These are phyloP conservation scores for Phaeosphaeria sp. DNA, from an alignment of 2,329 filamentous ascomycete genomes.

Conservation along the genomic window DNA sequence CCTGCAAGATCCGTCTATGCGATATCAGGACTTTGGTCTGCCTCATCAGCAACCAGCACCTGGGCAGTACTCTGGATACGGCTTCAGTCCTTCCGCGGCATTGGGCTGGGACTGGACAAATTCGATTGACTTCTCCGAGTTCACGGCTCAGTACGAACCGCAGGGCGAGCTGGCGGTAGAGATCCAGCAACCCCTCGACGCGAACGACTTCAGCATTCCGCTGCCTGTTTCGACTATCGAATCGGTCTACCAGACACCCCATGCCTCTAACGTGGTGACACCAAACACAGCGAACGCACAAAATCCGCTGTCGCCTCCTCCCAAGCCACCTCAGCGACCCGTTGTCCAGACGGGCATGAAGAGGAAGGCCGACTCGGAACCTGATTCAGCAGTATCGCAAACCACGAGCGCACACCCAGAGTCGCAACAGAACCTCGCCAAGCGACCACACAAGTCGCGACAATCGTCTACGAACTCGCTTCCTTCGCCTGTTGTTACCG, in stretches of 20 bases:
- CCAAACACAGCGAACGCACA: conserved; percentile 21
- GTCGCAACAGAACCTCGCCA: conserved; percentile 24
- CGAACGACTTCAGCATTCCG: conserved; percentile 50
- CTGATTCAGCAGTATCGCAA: conserved; percentile 34
- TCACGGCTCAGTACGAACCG: conserved; percentile 50
- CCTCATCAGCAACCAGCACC: conserved; percentile 26
- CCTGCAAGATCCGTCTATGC: conserved; percentile 23
- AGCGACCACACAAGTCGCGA: conserved; percentile 42
- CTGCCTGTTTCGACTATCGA: conserved; percentile 26
- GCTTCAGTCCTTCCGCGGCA: conserved; percentile 32
- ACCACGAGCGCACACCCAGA: conserved; percentile 19
- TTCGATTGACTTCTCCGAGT: conserved; percentile 41
- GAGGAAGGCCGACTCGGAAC: conserved; percentile 45
- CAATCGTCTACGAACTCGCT: conserved; percentile 40
- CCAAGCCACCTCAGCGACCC: conserved; percentile 27
- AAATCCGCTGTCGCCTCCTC: conserved; percentile 35
- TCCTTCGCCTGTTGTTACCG: conserved; percentile 27
- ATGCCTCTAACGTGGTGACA: conserved; percentile 17
- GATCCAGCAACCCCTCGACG: conserved; percentile 34
- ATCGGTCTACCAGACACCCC: conserved; percentile 27
- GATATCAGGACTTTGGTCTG: conserved; percentile 23
- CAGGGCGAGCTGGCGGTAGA: conserved; percentile 54
- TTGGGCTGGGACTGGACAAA: conserved; percentile 49
- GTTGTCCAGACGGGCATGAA: conserved; percentile 42
- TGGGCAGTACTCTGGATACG: conserved; percentile 23